Percentiles rank a stretch among this genome's conserved stretches.
Conservation (phyloP, 345 rosid species). For the Carallia pectinifolia region DNA sequence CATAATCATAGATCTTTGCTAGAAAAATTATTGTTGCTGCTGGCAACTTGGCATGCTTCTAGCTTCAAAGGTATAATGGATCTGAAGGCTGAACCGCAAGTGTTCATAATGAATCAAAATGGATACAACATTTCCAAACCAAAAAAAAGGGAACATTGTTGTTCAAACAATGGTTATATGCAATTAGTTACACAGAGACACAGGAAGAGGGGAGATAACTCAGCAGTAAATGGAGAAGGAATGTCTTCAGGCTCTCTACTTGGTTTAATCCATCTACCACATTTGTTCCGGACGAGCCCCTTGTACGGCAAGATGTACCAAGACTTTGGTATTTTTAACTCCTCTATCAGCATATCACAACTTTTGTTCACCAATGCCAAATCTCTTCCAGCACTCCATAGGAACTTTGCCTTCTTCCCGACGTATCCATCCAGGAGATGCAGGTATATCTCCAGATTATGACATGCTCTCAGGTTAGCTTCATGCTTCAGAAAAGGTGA, state of each 20-base stretch:
- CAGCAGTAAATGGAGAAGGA: background rate
- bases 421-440: slow-evolving; percentile 43
- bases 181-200: too few species aligned
- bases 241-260: background rate
- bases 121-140: too few species aligned
- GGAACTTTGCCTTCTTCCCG: slow-evolving; percentile 13
- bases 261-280: background rate
- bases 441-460: slow-evolving; percentile 38
- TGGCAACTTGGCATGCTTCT: too few species aligned
- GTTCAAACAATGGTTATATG: too few species aligned
- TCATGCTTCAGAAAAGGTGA: slow-evolving; percentile 41
- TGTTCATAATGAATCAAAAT: too few species aligned
- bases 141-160: too few species aligned
- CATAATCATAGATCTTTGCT: too few species aligned
- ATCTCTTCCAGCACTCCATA: slow-evolving; percentile 37
- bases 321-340: slow-evolving; percentile 35
- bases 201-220: too few species aligned
- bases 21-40: too few species aligned
- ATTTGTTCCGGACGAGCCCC: slow-evolving; percentile 40
- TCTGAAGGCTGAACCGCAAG: too few species aligned
- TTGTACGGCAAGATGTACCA: slow-evolving; percentile 45
- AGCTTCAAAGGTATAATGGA: too few species aligned
- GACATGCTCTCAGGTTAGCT: slow-evolving; percentile 31
- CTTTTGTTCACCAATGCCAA: slow-evolving; percentile 41
- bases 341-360: slow-evolving; percentile 41